Conservation (phyloP, 1,284 basidiomycete genomes). For the Puccinia polysora region DNA sequence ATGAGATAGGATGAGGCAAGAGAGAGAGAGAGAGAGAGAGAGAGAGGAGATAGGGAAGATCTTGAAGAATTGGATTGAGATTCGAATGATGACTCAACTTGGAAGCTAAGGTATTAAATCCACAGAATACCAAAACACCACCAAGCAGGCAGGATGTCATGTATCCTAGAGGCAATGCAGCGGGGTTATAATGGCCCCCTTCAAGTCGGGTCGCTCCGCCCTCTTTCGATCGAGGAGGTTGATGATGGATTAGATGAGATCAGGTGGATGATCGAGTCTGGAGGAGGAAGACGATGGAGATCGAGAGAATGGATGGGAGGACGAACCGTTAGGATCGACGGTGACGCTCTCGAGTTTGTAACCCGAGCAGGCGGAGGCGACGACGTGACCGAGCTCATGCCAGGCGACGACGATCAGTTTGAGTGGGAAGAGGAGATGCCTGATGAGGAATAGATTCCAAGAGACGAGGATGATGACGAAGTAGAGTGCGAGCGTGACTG, state of each 20-base stretch:
- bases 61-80: not conserved
- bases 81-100: conserved; percentile 47
- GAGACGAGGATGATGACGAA: conserved; percentile 49
- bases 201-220: conserved; percentile 16
- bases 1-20: no score
- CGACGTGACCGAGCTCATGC: conserved; percentile 49
- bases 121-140: conserved; percentile 48
- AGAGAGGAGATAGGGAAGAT: not conserved
- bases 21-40: not conserved
- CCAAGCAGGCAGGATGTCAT: conserved; percentile 48
- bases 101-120: conserved; percentile 50
- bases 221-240: conserved; percentile 29
- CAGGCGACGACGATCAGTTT: conserved; percentile 48
- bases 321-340: conserved; percentile 45
- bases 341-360: conserved; percentile 44
- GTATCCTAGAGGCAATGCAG: conserved; percentile 46
- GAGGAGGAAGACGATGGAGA: not conserved
- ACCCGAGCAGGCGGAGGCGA: conserved; percentile 44
- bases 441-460: conserved; percentile 49
- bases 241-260: not conserved
- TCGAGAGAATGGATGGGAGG: not conserved
- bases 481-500: conserved; percentile 34
- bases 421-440: conserved; percentile 48
- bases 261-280: not conserved
- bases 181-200: conserved; percentile 29